Evolutionary conservation across 2,329 filamentous ascomycete genomes (phyloP), one percentile per base, ranked within the genome.

Genomic region (Paramyrothecium roridum): DNA sequence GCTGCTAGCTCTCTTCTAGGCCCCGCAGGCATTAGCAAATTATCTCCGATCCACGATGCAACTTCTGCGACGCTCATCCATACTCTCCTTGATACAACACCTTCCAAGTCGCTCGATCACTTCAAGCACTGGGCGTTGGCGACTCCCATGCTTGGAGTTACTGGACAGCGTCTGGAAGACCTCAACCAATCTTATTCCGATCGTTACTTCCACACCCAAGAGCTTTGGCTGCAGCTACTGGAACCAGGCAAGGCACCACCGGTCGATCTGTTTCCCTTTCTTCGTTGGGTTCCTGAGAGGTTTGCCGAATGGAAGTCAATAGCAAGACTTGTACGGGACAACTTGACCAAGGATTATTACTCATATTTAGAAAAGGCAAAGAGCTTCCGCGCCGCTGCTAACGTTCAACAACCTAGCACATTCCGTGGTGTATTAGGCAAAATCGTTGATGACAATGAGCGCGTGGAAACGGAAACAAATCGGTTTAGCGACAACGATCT

Each of bases 191-290:
- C 53, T 2, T 58, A 64, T 22, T 51, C 60, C 1, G 43, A 40
- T 11, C 53, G 55, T 11, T 66, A 61, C 22, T 68, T 65, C 26
- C 53, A 52, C 13, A 57, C 58, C 3, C 66, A 68, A 51, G 48
- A 57, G 21, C 52, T 56, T 45, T 61, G 67, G 55, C 57, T 67
- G 10, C 30, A 58, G 1, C 60, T 67, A 1, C 53, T 68, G 10
- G 63, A 62, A 40, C 65, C 66, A 8, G 65, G 62, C 1, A 62
- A 56, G 23, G 59, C 63, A 13, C 65, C 66, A 1, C 65, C 65
- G 0, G 65, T 68, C 0, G 66, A 67, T 43, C 53, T 67, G 6
- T 57, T 68, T 10, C 59, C 59, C 1, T 52, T 59, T 12, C 52
- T 68, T 43, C 43, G 59, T 4, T 61, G 58, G 55, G 16, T 65